Conservation (phyloP, 768 basidiomycete genomes). For the Mycena vitilis region DNA sequence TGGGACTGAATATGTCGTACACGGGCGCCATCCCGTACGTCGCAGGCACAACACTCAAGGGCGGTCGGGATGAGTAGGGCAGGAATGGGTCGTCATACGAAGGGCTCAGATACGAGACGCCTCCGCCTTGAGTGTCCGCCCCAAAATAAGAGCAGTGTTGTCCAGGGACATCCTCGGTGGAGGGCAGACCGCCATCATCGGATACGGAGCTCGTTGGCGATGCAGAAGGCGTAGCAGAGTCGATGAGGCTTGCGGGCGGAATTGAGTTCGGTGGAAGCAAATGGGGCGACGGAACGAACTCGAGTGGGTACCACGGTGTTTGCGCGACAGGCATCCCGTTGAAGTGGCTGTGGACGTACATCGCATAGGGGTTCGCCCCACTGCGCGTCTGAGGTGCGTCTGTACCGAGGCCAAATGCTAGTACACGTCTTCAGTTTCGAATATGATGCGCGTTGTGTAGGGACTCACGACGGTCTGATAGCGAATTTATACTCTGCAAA, state of each 20-base stretch:
- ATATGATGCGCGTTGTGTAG: neutral
- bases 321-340: slow-evolving; percentile 5
- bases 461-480: slow-evolving; percentile 3
- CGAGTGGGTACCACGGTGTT: slow-evolving; percentile 18
- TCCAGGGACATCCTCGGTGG: slow-evolving; percentile 13
- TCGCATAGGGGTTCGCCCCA: neutral
- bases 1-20: slow-evolving; percentile 33
- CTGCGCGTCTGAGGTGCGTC: slow-evolving; percentile 5
- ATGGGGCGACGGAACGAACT: slow-evolving; percentile 14
- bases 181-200: slow-evolving; percentile 10
- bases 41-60: slow-evolving; percentile 18
- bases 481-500: slow-evolving; percentile 12
- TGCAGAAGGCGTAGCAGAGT: slow-evolving; percentile 12
- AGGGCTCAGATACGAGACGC: neutral
- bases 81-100: slow-evolving; percentile 9
- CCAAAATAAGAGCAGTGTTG: slow-evolving; percentile 18
- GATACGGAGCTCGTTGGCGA: slow-evolving; percentile 27
- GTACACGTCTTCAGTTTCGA: neutral
- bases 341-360: slow-evolving; percentile 16
- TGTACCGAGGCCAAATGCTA: slow-evolving; percentile 1
- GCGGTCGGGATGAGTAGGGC: slow-evolving; percentile 1
- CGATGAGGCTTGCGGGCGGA: slow-evolving; percentile 7
- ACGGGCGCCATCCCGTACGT: slow-evolving; percentile 23
- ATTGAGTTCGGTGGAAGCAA: neutral
- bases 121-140: neutral